Evolutionary conservation across 768 basidiomycete genomes (phyloP).

Genomic region (Cyclocybe aegerita): DNA sequence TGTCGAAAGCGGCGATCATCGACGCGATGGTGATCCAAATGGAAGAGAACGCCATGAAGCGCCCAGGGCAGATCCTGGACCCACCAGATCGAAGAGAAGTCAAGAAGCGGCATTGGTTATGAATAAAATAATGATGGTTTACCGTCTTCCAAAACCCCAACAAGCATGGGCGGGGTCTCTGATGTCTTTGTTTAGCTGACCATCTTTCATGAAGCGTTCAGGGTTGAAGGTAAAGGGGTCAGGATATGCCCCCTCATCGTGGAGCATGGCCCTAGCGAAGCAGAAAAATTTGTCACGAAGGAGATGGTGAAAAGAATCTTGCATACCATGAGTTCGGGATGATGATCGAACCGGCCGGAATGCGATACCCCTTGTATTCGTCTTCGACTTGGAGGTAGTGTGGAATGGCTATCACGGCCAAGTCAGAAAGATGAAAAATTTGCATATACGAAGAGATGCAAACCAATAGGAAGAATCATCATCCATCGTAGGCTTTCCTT

Average conservation of each 20-base stretch:
- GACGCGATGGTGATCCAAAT: conserved; percentile 23
- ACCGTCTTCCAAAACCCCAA: conserved; percentile 32
- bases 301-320: neutral
- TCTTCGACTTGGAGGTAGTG: conserved; percentile 26
- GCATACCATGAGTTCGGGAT: conserved; percentile 32
- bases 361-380: conserved; percentile 27
- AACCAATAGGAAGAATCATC: conserved; percentile 23
- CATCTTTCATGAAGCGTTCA: conserved; percentile 30
- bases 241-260: conserved; percentile 34
- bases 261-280: conserved; percentile 36
- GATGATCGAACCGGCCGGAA: conserved; percentile 31
- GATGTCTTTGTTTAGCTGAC: conserved; percentile 19
- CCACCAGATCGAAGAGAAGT: neutral
- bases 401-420: conserved; percentile 1
- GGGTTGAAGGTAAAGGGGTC: conserved; percentile 38
- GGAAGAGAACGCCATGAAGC: conserved; percentile 20
- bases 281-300: neutral
- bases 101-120: neutral
- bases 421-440: neutral
- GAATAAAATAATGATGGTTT: neutral
- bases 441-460: neutral
- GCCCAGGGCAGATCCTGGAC: conserved; percentile 20
- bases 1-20: conserved; percentile 17
- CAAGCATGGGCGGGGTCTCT: conserved; percentile 22
- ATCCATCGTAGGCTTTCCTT: conserved; percentile 30